A percentile compares a stretch with the other conserved stretches of the same genome.
These are phyloP conservation scores for Gelatoporia subvermispora DNA, from an alignment of 768 basidiomycete species.

Conservation along the genomic window DNA sequence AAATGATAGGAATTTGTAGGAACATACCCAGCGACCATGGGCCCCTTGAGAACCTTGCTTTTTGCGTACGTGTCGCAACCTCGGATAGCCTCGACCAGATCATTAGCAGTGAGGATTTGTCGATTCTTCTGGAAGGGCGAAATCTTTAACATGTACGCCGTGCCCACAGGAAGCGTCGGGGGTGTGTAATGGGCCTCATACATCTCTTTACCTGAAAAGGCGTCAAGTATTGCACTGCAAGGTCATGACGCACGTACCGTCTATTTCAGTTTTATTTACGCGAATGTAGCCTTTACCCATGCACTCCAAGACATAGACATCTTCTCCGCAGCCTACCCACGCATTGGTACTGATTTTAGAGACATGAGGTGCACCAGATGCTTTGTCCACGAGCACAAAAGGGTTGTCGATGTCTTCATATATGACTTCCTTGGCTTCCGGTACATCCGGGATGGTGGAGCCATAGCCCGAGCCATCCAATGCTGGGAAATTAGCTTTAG, in stretches of 20 bases:
- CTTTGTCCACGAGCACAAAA: slow-evolving; percentile 48
- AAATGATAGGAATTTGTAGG: neutral
- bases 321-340: slow-evolving; percentile 78
- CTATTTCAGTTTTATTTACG: slow-evolving; percentile 42
- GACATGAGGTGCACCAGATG: slow-evolving; percentile 52
- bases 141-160: slow-evolving; percentile 39
- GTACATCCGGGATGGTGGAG: slow-evolving; percentile 29
- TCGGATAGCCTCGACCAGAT: slow-evolving; percentile 55
- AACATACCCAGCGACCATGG: slow-evolving; percentile 45
- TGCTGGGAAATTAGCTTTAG: neutral
- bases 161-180: slow-evolving; percentile 38
- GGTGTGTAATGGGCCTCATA: slow-evolving; percentile 56
- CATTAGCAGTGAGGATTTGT: slow-evolving; percentile 46
- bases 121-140: slow-evolving; percentile 46
- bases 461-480: slow-evolving; percentile 15
- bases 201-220: slow-evolving; percentile 17
- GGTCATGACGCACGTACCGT: slow-evolving; percentile 22
- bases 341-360: slow-evolving; percentile 49
- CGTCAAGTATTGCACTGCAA: neutral
- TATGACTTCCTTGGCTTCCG: slow-evolving; percentile 57
- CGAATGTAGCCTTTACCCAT: slow-evolving; percentile 66
- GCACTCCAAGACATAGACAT: slow-evolving; percentile 70
- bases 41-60: slow-evolving; percentile 49
- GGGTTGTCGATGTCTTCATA: slow-evolving; percentile 78
- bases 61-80: slow-evolving; percentile 66